A percentile compares a stretch with the other conserved stretches of the same genome.
phyloP scores from a whole-genome alignment of 2,329 filamentous ascomycete genomes.

The Apiospora phragmitis region DNA sequence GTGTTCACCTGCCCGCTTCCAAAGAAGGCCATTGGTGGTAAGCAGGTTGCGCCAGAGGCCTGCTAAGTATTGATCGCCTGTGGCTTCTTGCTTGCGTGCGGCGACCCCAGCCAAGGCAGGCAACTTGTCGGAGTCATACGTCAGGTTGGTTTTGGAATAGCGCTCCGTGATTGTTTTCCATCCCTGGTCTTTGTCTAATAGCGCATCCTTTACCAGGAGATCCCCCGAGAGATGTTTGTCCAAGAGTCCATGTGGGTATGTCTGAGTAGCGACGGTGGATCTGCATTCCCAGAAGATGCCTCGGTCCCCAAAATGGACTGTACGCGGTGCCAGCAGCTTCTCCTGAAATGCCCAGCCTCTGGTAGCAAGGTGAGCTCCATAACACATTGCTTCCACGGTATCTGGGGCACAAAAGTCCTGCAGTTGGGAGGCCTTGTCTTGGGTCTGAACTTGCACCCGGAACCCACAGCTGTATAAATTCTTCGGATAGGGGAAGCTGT shows the following conservation, averaged over 20 bases:
- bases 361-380: neutral
- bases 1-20: neutral
- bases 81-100: neutral
- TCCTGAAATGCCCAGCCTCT: neutral
- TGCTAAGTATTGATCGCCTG: neutral
- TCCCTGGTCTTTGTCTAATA: neutral
- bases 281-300: slow-evolving; percentile 12
- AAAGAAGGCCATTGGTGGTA: neutral
- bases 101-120: slow-evolving; percentile 9
- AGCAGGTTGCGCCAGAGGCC: neutral
- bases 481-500: neutral
- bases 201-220: neutral
- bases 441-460: slow-evolving; percentile 1
- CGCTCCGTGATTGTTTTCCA: too few species aligned
- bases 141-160: neutral
- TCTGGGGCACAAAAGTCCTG: neutral
- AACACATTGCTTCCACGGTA: neutral
- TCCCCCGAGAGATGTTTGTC: too few species aligned
- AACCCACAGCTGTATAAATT: neutral
- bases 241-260: neutral
- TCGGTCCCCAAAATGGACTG: neutral
- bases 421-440: neutral
- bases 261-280: neutral
- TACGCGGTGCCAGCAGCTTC: neutral
- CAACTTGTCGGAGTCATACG: neutral